Evolutionary conservation across 768 basidiomycete genomes (phyloP).

Genomic region (Tricholoma hemisulphureum): DNA sequence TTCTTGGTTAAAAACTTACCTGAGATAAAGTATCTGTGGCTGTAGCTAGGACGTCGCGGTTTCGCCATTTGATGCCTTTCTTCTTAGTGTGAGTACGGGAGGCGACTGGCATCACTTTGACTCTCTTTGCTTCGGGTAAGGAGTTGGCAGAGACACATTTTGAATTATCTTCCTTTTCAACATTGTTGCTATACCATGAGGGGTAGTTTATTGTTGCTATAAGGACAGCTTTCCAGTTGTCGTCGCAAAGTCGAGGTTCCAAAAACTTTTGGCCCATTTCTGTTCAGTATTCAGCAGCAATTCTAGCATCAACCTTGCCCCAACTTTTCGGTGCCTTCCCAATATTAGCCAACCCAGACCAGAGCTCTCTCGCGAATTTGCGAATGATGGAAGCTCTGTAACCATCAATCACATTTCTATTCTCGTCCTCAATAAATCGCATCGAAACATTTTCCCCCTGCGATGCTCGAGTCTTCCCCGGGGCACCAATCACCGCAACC

Average conservation of each 20-base stretch:
- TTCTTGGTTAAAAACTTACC: no score
- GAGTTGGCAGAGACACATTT: no score
- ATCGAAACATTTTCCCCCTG: background rate
- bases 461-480: no score
- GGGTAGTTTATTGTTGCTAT: conserved; percentile 5
- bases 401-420: background rate
- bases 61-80: no score
- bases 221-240: conserved; percentile 9
- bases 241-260: conserved; percentile 9
- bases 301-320: background rate
- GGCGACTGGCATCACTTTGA: no score
- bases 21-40: no score
- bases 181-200: no score
- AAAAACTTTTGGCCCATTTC: conserved; percentile 5
- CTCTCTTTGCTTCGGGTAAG: conserved; percentile 3
- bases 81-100: no score
- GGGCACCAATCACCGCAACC: background rate
- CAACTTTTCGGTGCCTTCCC: conserved; percentile 4
- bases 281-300: background rate
- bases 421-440: no score
- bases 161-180: no score
- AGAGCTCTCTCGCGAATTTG: background rate
- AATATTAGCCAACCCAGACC: background rate
- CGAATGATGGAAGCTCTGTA: background rate
- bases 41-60: no score